phyloP scores from a whole-genome alignment of 306 rosid species.

The Nissolia schottii region DNA sequence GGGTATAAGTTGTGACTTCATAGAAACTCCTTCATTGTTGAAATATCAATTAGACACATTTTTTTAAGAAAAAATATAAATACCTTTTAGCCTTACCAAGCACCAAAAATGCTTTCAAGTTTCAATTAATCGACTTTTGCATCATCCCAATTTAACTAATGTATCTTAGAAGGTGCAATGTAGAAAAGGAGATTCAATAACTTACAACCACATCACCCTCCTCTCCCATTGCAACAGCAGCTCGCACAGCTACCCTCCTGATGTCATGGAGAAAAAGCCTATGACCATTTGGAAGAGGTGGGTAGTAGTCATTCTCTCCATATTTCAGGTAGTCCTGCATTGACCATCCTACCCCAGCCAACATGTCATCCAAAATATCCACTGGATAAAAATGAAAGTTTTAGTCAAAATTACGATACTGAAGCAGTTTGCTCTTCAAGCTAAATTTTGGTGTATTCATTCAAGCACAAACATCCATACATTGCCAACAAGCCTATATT shows the following conservation, averaged over 20 bases:
- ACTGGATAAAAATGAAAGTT: conserved; percentile 42
- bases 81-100: not conserved
- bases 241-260: conserved; percentile 84
- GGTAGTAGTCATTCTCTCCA: conserved; percentile 93
- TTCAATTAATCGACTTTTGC: conserved; percentile 17
- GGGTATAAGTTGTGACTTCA: not conserved
- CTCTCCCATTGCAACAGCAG: conserved; percentile 99
- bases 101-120: conserved; percentile 22
- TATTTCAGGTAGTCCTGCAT: conserved; percentile 92
- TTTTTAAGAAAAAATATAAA: not conserved
- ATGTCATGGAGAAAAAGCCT: conserved; percentile 91
- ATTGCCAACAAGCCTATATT: conserved; percentile 6
- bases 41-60: not conserved
- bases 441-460: not conserved
- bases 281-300: conserved; percentile 91
- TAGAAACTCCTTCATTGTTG: not conserved
- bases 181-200: conserved; percentile 39
- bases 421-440: not conserved
- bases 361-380: conserved; percentile 96
- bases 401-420: conserved; percentile 21
- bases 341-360: conserved; percentile 95
- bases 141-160: not conserved
- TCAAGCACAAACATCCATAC: not conserved
- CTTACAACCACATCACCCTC: conserved; percentile 98
- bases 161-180: not conserved